These are phyloP conservation scores for Areca catechu DNA, from an alignment of 176 grass and related monocot species.

Conservation along the genomic window DNA sequence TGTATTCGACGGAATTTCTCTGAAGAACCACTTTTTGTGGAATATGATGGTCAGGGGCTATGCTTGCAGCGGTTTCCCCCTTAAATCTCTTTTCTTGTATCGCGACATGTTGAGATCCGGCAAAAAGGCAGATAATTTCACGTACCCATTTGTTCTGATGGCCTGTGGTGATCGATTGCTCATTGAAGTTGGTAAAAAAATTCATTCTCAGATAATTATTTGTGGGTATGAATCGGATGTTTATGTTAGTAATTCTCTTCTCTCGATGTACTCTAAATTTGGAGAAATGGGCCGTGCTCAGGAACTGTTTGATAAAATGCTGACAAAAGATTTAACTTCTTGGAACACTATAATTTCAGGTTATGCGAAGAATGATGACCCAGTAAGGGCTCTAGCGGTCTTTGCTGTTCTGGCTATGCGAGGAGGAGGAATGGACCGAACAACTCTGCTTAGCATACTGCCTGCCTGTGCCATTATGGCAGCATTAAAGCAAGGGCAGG, in stretches of 20 bases:
- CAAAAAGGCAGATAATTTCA: slow-evolving; percentile 4
- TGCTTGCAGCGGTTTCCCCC: slow-evolving; percentile 1
- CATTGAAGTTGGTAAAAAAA: slow-evolving; percentile 5
- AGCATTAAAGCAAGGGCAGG: slow-evolving; percentile 5
- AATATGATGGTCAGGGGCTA: slow-evolving; percentile 16
- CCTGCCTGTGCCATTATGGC: slow-evolving; percentile 16
- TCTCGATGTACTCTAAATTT: slow-evolving; percentile 54
- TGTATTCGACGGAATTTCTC: slow-evolving; percentile 1
- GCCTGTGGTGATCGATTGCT: slow-evolving; percentile 19
- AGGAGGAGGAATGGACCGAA: background rate
- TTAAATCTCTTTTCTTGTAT: slow-evolving; percentile 4
- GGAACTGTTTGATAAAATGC: slow-evolving; percentile 32
- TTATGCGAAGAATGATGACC: slow-evolving; percentile 11
- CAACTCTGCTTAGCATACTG: slow-evolving; percentile 12
- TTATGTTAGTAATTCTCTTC: slow-evolving; percentile 38
- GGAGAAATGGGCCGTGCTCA: slow-evolving; percentile 27
- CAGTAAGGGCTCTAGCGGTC: slow-evolving; percentile 5
- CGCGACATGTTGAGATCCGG: slow-evolving; percentile 7
- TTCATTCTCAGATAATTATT: slow-evolving; percentile 25
- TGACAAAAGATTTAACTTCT: slow-evolving; percentile 38
- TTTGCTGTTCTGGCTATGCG: background rate
- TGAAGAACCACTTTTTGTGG: slow-evolving; percentile 11
- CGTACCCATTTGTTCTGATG: slow-evolving; percentile 12
- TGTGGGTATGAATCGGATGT: slow-evolving; percentile 25
- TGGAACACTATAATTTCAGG: slow-evolving; percentile 60